phyloP scores from a whole-genome alignment of 176 grass and related monocot genomes.

The Hordeum marinum region DNA sequence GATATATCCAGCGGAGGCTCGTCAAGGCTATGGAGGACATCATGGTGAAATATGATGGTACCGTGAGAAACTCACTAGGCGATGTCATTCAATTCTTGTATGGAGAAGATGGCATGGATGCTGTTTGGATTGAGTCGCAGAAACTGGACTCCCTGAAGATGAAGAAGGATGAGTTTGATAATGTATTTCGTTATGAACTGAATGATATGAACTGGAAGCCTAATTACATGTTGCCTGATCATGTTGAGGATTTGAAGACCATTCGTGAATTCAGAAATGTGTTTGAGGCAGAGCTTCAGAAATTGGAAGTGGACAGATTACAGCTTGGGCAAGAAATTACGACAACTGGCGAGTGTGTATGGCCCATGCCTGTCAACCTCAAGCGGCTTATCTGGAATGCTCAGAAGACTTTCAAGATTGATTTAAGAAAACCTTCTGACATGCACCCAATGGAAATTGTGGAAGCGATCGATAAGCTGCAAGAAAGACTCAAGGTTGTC shows the following conservation, averaged over 20 bases:
- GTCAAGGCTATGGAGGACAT: slow-evolving; percentile 99
- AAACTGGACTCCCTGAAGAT: slow-evolving; percentile 95
- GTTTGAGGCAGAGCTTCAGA: slow-evolving; percentile 95
- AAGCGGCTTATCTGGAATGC: slow-evolving; percentile 98
- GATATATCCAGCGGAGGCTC: slow-evolving; percentile 86
- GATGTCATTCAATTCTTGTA: slow-evolving; percentile 98
- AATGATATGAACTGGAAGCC: slow-evolving; percentile 92
- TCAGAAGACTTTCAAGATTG: slow-evolving; percentile 96
- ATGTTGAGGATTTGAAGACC: slow-evolving; percentile 94
- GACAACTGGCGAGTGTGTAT: slow-evolving; percentile 74
- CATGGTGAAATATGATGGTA: slow-evolving; percentile 98
- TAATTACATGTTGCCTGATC: slow-evolving; percentile 83
- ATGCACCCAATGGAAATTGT: slow-evolving; percentile 99
- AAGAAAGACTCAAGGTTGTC: slow-evolving; percentile 94
- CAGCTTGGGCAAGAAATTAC: slow-evolving; percentile 85
- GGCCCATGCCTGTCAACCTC: slow-evolving; percentile 95
- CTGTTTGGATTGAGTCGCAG: slow-evolving; percentile 92
- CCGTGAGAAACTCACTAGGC: slow-evolving; percentile 87
- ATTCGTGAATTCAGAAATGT: slow-evolving; percentile 95
- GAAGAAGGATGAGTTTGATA: slow-evolving; percentile 80
- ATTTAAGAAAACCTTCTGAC: slow-evolving; percentile 87
- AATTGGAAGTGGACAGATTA: slow-evolving; percentile 81
- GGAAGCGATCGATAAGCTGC: slow-evolving; percentile 90
- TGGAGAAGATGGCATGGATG: slow-evolving; percentile 99
- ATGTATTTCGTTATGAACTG: slow-evolving; percentile 75